Evolutionary conservation across 202 grass and related monocot species (phyloP).

Genomic region (Schoenoplectus tabernaemontani): DNA sequence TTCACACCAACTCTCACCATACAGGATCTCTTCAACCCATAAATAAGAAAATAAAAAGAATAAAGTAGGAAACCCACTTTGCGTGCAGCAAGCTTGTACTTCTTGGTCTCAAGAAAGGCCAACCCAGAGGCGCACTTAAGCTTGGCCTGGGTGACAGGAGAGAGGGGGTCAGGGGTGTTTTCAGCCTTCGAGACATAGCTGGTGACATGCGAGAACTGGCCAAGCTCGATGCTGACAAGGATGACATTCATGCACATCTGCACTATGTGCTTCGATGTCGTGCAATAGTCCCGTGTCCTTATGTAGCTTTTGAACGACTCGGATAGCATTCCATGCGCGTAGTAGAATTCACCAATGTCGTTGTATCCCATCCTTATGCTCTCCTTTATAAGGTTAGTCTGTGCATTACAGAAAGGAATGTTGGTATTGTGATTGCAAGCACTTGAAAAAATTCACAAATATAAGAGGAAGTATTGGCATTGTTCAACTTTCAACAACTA

Average conservation of each 20-base stretch:
- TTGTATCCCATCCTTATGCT: conserved; percentile 99
- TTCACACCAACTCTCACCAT: background rate
- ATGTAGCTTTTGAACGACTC: conserved; percentile 96
- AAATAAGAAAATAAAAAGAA: background rate
- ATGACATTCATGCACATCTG: conserved; percentile 99
- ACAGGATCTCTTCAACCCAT: background rate
- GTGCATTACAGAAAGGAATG: conserved; percentile 8
- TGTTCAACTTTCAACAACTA: background rate
- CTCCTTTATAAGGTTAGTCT: conserved; percentile 97
- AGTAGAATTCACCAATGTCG: conserved; percentile 91
- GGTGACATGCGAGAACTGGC: conserved; percentile 68
- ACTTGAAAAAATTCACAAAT: background rate
- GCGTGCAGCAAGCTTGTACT: conserved; percentile 89
- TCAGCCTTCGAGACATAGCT: conserved; percentile 93
- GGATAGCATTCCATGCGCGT: conserved; percentile 65
- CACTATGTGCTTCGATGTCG: conserved; percentile 92
- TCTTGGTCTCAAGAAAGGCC: conserved; percentile 75
- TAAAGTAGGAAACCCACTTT: conserved; percentile 46
- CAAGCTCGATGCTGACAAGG: conserved; percentile 82
- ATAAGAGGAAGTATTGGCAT: background rate
- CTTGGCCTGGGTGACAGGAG: conserved; percentile 43
- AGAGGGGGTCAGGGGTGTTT: conserved; percentile 55
- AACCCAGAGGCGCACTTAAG: conserved; percentile 77
- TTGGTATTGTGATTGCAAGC: background rate
- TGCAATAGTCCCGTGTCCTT: conserved; percentile 92